Percentiles rank a stretch among this genome's conserved stretches.
phyloP scores from a whole-genome alignment of 495 filamentous ascomycete species.

The Tricharina praecox region DNA sequence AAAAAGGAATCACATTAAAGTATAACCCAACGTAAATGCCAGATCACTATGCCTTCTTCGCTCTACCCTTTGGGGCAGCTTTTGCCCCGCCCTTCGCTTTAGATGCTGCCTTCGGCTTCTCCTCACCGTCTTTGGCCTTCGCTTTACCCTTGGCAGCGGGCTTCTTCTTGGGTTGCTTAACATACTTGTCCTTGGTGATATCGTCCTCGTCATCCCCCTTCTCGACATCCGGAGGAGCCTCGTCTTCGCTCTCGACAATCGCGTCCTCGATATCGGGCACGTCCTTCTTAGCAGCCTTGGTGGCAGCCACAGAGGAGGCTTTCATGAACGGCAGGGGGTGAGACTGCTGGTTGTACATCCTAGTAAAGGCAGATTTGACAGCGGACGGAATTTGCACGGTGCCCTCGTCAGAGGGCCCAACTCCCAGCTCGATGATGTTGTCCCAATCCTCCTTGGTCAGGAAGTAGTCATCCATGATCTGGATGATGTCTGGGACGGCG shows the following conservation, averaged over 20 bases:
- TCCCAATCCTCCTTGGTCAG: constrained; percentile 94
- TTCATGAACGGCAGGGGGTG: constrained; percentile 96
- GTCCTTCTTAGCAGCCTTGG: constrained; percentile 51
- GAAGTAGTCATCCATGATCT: constrained; percentile 93
- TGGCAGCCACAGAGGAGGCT: constrained; percentile 53
- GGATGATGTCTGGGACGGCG: constrained; percentile 53
- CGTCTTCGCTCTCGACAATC: constrained; percentile 78
- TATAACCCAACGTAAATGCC: no score
- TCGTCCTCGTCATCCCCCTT: constrained; percentile 53
- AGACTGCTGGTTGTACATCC: constrained; percentile 67
- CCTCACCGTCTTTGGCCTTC: neutral
- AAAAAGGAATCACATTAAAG: no score
- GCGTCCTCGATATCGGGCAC: constrained; percentile 92
- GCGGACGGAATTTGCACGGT: constrained; percentile 62
- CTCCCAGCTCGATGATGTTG: constrained; percentile 72
- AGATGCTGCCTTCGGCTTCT: neutral
- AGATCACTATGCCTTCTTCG: neutral
- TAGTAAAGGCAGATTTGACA: constrained; percentile 77
- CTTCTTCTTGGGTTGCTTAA: constrained; percentile 63
- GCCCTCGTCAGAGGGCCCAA: constrained; percentile 64
- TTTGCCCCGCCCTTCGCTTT: neutral
- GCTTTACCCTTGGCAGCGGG: constrained; percentile 24
- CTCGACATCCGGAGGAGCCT: constrained; percentile 41
- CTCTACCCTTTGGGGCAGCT: neutral
- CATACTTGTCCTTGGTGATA: constrained; percentile 87